Evolutionary conservation across 352 stramenopile species (phyloP).

Genomic region (Globisporangium megalacanthum): DNA sequence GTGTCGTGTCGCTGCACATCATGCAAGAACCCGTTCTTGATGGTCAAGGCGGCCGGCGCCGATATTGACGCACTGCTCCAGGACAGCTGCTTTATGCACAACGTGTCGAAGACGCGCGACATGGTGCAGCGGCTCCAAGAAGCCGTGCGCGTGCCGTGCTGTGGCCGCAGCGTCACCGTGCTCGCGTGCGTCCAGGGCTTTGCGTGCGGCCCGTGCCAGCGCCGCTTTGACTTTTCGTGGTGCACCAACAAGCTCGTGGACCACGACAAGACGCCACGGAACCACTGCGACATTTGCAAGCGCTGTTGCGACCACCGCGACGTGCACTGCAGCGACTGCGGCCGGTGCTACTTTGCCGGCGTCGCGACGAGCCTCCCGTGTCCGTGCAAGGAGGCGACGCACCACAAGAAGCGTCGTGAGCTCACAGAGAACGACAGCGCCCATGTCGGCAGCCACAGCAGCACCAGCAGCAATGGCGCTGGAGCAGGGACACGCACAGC

Average conservation of each 20-base stretch:
- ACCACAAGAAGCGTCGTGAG: constrained; percentile 53
- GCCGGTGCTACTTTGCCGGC: constrained; percentile 81
- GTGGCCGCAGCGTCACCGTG: constrained; percentile 48
- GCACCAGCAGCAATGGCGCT: constrained; percentile 4
- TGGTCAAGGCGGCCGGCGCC: constrained; percentile 69
- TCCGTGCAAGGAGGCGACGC: constrained; percentile 63
- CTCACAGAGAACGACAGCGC: constrained; percentile 6
- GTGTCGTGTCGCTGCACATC: constrained; percentile 74
- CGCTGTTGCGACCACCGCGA: constrained; percentile 84
- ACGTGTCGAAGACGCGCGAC: constrained; percentile 80
- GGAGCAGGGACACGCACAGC: constrained; percentile 15
- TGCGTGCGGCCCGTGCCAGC: constrained; percentile 38
- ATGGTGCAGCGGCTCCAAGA: constrained; percentile 77
- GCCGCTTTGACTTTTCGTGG: constrained; percentile 74
- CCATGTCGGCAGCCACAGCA: not conserved
- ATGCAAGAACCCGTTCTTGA: constrained; percentile 84
- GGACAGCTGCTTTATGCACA: constrained; percentile 86
- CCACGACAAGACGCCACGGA: constrained; percentile 63
- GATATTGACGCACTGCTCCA: constrained; percentile 70
- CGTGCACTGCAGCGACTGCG: constrained; percentile 78
- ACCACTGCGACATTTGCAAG: constrained; percentile 85
- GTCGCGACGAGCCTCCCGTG: constrained; percentile 72
- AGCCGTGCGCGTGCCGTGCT: constrained; percentile 58
- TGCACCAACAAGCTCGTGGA: constrained; percentile 79
- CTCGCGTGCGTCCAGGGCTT: constrained; percentile 75